These are phyloP conservation scores for Tremella fuciformis DNA, from an alignment of 768 basidiomycete genomes.

Conservation along the genomic window DNA sequence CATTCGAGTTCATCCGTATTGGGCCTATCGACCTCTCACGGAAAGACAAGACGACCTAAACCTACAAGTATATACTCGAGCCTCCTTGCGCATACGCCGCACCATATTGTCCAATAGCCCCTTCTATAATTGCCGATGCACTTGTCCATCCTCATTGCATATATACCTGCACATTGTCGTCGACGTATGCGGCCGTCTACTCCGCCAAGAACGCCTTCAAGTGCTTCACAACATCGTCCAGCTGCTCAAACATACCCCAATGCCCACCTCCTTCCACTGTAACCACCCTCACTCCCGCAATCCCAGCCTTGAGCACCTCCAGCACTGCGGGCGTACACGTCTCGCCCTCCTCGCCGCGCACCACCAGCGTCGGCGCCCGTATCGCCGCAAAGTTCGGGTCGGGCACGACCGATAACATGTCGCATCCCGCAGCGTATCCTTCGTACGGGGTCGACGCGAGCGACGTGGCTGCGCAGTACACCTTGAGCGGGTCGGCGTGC, in stretches of 20 bases:
- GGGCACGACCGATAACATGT: background rate
- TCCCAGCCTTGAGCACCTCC: background rate
- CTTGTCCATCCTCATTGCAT: too few relatives aligned
- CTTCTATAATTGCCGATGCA: too few relatives aligned
- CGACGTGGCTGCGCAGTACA: background rate
- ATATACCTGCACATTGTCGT: too few relatives aligned
- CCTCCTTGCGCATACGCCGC: too few relatives aligned
- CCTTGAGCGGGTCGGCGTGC: background rate
- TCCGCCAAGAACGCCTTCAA: background rate
- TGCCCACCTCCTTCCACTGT: background rate
- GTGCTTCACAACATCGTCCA: background rate
- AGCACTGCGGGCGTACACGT: background rate
- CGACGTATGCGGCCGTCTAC: too few relatives aligned
- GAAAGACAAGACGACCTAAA: background rate
- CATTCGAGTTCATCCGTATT: constrained; percentile 3
- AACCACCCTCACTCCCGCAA: background rate
- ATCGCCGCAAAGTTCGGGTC: background rate
- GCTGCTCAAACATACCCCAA: constrained; percentile 2
- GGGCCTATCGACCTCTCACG: constrained; percentile 6
- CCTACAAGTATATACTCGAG: too few relatives aligned
- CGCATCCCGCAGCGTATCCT: background rate
- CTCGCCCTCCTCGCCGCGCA: constrained; percentile 4
- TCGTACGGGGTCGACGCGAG: background rate
- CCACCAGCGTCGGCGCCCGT: background rate
- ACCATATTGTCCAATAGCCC: too few relatives aligned